These are phyloP conservation scores for Carex kokanica DNA, from an alignment of 176 grass and related monocot species.

Conservation along the genomic window DNA sequence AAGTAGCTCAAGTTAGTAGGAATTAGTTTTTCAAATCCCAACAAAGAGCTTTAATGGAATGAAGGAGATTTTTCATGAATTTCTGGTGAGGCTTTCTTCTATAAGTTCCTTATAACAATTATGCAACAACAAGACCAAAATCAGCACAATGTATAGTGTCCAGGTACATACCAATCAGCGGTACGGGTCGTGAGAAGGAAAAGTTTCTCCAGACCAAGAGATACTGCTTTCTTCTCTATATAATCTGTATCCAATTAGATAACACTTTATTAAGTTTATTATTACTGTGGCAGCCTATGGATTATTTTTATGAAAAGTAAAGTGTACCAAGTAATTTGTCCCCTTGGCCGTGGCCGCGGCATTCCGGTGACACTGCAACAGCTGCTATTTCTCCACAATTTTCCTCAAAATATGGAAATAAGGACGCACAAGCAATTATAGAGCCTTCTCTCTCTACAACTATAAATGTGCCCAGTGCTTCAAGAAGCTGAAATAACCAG, in stretches of 20 bases:
- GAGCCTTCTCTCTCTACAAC: slow-evolving; percentile 94
- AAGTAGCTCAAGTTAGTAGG: not conserved
- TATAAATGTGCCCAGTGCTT: slow-evolving; percentile 60
- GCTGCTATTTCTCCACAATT: slow-evolving; percentile 87
- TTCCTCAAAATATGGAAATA: slow-evolving; percentile 69
- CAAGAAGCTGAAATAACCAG: slow-evolving; percentile 58
- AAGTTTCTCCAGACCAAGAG: slow-evolving; percentile 63
- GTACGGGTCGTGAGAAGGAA: slow-evolving; percentile 91
- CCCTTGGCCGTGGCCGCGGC: slow-evolving; percentile 75
- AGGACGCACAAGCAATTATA: slow-evolving; percentile 89
- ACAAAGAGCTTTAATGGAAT: slow-evolving; percentile 14
- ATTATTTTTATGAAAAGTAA: not conserved
- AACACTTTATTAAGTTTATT: not conserved
- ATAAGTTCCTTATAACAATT: not conserved
- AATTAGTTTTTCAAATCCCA: slow-evolving; percentile 9
- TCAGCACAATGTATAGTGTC: not conserved
- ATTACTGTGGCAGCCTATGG: slow-evolving; percentile 16
- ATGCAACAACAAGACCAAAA: not conserved
- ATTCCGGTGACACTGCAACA: slow-evolving; percentile 89
- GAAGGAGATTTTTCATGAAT: not conserved
- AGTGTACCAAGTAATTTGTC: slow-evolving; percentile 87
- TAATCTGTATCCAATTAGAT: slow-evolving; percentile 59
- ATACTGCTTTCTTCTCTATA: slow-evolving; percentile 66
- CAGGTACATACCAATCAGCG: slow-evolving; percentile 67
- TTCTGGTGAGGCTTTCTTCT: not conserved